Base-by-base conservation (phyloP, 2,329 filamentous ascomycete genomes). In the Fusarium longipes region DNA sequence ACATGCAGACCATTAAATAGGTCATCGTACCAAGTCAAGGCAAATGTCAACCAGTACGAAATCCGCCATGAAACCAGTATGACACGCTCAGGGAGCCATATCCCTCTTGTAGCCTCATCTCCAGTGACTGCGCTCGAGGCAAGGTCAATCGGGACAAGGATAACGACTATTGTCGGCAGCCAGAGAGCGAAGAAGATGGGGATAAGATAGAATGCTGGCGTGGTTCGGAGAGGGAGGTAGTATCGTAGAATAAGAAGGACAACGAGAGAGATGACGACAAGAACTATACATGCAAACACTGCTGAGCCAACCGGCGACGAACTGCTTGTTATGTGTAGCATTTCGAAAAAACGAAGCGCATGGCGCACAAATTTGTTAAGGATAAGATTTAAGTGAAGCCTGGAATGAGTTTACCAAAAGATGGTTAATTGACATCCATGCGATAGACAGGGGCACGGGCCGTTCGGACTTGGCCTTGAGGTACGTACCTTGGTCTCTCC, bases 151-250 rank as follows among this genome's bases (percentile, higher is more conserved):
- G 96, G 96, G 8, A 99, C 93, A 22, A 99, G 87, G 24, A 99
- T 84, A 24, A 98, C 88, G 74, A 97, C 95, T 77, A 92, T 94
- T 44, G 93, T 93, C 12, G 96, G 96, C 8, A 99, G 87, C 75
- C 93, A 94, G 71, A 99, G 86, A n/a, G 95, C 93, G 70, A 99
- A 91, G 82, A 99, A 99, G 65, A 99, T 93, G 33, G 96, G 95
- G 3, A 97, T 86, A 49, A 93, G 86, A 49, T 98, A 89, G 79
- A 96, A 97, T 61, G 90, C 92, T 1, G 96, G 95, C 1, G 96
- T 98, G 8, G 91, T 89, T 70, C 96, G 93, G 32, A 99, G 85
- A 4, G 95, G 95, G 11, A 99, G 87, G 80, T 94, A 99, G 82
- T 93, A 89, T 74, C 96, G 91, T 60, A 97, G 84, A 65, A 98